Evolutionary conservation across 108 stramenopile genomes (phyloP).

Genomic region (Chaetoceros muelleri): DNA sequence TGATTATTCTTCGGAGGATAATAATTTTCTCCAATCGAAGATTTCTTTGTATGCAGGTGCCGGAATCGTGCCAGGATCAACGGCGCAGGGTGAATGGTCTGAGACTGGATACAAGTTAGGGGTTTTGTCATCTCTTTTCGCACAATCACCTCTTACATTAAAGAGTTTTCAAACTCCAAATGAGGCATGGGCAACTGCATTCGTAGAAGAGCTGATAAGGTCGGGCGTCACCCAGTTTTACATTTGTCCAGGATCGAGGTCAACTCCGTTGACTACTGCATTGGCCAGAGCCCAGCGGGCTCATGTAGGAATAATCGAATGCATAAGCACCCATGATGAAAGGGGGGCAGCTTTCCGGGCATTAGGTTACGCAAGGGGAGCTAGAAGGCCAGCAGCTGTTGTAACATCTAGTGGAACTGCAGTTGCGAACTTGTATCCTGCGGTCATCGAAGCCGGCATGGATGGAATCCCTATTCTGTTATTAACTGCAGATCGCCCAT

Average conservation of each 20-base stretch:
- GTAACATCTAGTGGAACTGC: slow-evolving; percentile 90
- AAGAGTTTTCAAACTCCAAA: slow-evolving; percentile 58
- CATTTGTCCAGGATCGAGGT: slow-evolving; percentile 87
- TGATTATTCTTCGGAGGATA: slow-evolving; percentile 3
- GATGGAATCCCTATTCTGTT: slow-evolving; percentile 78
- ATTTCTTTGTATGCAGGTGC: slow-evolving; percentile 68
- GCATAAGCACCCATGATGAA: slow-evolving; percentile 85
- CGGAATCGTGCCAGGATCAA: slow-evolving; percentile 77
- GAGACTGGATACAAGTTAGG: slow-evolving; percentile 70
- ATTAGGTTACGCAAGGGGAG: slow-evolving; percentile 66
- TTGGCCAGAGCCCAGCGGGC: slow-evolving; percentile 51
- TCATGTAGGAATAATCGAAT: slow-evolving; percentile 47
- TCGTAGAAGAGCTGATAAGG: slow-evolving; percentile 83
- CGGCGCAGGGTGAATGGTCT: slow-evolving; percentile 73
- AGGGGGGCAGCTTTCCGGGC: slow-evolving; percentile 88
- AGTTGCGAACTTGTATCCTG: slow-evolving; percentile 85
- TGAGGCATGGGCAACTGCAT: slow-evolving; percentile 78
- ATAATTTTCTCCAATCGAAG: slow-evolving; percentile 10
- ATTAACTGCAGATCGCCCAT: slow-evolving; percentile 88
- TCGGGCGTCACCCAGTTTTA: slow-evolving; percentile 76
- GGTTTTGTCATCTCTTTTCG: slow-evolving; percentile 65
- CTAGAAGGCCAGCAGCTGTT: slow-evolving; percentile 72
- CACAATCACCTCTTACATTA: slow-evolving; percentile 66
- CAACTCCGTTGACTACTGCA: slow-evolving; percentile 80
- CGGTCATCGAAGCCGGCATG: slow-evolving; percentile 70